These are phyloP conservation scores for Baudoinia panamericana DNA, from an alignment of 495 filamentous ascomycete genomes.

Conservation along the genomic window DNA sequence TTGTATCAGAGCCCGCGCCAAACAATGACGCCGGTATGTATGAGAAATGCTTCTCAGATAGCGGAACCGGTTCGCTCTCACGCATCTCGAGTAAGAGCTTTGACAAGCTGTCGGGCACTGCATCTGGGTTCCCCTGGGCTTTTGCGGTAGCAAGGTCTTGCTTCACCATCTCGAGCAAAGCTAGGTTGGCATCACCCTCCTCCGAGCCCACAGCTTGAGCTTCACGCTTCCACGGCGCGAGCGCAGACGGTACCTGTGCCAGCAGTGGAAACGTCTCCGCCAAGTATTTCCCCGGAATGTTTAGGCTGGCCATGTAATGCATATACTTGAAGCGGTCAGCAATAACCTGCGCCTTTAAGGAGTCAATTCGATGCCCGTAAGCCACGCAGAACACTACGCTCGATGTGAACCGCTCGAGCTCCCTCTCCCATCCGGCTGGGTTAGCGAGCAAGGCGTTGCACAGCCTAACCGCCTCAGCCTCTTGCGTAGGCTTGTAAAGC, in stretches of 20 bases:
- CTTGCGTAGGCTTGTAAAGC: conserved; percentile 37
- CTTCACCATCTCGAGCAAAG: conserved; percentile 42
- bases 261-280: conserved; percentile 44
- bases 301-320: conserved; percentile 45
- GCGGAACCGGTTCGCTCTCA: conserved; percentile 33
- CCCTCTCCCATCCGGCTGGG: conserved; percentile 42
- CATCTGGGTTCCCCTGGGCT: conserved; percentile 24
- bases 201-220: conserved; percentile 38
- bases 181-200: conserved; percentile 40
- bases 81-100: conserved; percentile 39
- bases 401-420: conserved; percentile 50
- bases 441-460: conserved; percentile 26
- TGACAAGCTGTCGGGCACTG: conserved; percentile 36
- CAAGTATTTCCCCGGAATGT: conserved; percentile 46
- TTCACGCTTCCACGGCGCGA: conserved; percentile 49
- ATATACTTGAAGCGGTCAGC: conserved; percentile 42
- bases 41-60: conserved; percentile 44
- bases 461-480: conserved; percentile 30
- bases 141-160: conserved; percentile 33
- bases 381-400: conserved; percentile 52
- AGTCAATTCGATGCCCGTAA: conserved; percentile 47
- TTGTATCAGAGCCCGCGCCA: conserved; percentile 54
- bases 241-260: conserved; percentile 39
- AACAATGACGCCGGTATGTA: conserved; percentile 48
- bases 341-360: conserved; percentile 39